Percentiles rank a stretch among this genome's conserved stretches.
These are phyloP conservation scores for Ascochyta clinopodiicola DNA, from an alignment of 2,329 filamentous ascomycete species.

Conservation along the genomic window DNA sequence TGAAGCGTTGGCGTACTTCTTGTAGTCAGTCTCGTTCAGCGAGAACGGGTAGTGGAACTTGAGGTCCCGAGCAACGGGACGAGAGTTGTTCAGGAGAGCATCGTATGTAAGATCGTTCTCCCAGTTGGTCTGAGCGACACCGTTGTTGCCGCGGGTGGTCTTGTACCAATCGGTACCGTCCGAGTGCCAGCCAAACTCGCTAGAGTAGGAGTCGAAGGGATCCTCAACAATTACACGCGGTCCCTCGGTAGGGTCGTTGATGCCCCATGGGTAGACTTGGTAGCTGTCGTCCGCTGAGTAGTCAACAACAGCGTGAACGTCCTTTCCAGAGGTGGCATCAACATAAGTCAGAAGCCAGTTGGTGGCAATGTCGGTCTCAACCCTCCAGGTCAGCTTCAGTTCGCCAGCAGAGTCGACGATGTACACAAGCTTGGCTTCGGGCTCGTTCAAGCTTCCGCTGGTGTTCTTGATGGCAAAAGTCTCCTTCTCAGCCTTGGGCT, in stretches of 20 bases:
- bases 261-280: slow-evolving; percentile 61
- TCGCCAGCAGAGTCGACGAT: slow-evolving; percentile 53
- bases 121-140: slow-evolving; percentile 61
- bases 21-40: slow-evolving; percentile 30
- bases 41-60: slow-evolving; percentile 52
- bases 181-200: slow-evolving; percentile 62
- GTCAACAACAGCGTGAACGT: slow-evolving; percentile 59
- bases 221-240: slow-evolving; percentile 54
- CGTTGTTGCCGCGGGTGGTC: slow-evolving; percentile 66
- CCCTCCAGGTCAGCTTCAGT: slow-evolving; percentile 62
- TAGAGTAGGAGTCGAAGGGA: slow-evolving; percentile 57
- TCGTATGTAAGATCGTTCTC: slow-evolving; percentile 39
- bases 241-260: slow-evolving; percentile 62
- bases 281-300: slow-evolving; percentile 62
- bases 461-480: slow-evolving; percentile 51
- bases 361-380: slow-evolving; percentile 62
- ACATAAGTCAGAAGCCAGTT: slow-evolving; percentile 66
- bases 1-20: slow-evolving; percentile 60
- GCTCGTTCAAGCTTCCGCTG: slow-evolving; percentile 57
- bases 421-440: slow-evolving; percentile 62
- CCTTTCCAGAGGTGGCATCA: slow-evolving; percentile 55
- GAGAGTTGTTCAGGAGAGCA: slow-evolving; percentile 58
- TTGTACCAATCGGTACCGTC: slow-evolving; percentile 58
- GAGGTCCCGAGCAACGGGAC: slow-evolving; percentile 53
- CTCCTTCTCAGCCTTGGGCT: slow-evolving; percentile 35